Base-by-base conservation (phyloP, 371 early-diverging fungal species). In the Apophysomyces trapeziformis region DNA sequence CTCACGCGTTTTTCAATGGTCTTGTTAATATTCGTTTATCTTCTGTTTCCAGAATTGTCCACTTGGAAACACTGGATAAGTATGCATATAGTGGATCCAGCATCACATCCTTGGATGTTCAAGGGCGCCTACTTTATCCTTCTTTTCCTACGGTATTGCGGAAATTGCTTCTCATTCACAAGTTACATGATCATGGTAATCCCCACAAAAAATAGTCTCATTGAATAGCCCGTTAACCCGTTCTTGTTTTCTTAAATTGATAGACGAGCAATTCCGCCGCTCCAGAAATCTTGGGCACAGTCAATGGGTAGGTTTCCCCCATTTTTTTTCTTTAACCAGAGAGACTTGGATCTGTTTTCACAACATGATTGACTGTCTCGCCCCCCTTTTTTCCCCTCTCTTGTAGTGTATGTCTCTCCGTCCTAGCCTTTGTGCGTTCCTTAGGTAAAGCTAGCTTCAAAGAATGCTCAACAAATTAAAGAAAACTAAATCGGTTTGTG, bases 201-300 rank as follows among this genome's bases (percentile, higher is more conserved):
- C 32, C 32, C 32, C 32, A 26, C 32, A 2, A 26, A 26, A 21
- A 26, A 26, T 26, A 26, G 0, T 26, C 32, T 26, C 32, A 26
- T 26, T 26, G 32, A 26, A 26, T 2, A 2, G 2, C 1, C 32
- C 32, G 32, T 3, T 26, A 26, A 26, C 32, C 1, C 32, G 32
- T 26, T 26, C 3, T 26, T 26, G 32, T 2, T 26, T 41, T 8
- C 5, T 13, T 41, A 7, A 16, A 36, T 45, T 4, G 36, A 26
- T 47, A 85, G 85, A 68, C 87, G 54, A 89, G 80, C 57, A 89
- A 88, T 61, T 85, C 88, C 0, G 86, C 90, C 5, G 73, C 80
- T 8, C 63, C 78, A 12, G 80, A 78, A 35, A 68, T 82, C 11
- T 76, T 93, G 21, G 92, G 92, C 0, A 82, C 82, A 1, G 89